These are phyloP conservation scores for Basipetospora sp. DNA, from an alignment of 2,329 filamentous ascomycete species.

Conservation along the genomic window DNA sequence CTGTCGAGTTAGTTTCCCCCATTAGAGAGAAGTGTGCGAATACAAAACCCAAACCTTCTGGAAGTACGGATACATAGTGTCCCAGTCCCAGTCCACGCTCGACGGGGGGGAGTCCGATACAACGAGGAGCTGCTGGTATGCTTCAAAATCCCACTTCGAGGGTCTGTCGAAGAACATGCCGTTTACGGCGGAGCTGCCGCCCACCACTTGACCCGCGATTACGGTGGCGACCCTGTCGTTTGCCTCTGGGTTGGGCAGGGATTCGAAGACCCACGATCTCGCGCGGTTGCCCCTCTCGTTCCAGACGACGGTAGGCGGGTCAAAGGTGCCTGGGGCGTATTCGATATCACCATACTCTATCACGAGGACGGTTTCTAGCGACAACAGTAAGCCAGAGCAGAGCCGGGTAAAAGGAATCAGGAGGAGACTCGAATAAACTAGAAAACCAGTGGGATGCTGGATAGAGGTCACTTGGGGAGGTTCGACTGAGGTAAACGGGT, in stretches of 20 bases:
- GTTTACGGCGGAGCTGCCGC: conserved; percentile 22
- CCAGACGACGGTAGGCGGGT: conserved; percentile 13
- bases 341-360: conserved; percentile 11
- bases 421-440: too few species aligned
- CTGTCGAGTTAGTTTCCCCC: not conserved
- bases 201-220: conserved; percentile 19
- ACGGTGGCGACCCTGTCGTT: conserved; percentile 14
- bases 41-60: conserved; percentile 15
- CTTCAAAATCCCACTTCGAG: conserved; percentile 20
- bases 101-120: too few species aligned
- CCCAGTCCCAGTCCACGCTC: conserved; percentile 27
- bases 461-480: too few species aligned
- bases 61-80: conserved; percentile 20
- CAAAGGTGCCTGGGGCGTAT: conserved; percentile 13
- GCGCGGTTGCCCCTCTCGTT: conserved; percentile 11
- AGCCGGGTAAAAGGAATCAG: too few species aligned
- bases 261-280: conserved; percentile 11
- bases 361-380: conserved; percentile 9
- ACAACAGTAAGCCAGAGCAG: too few species aligned
- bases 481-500: conserved; percentile 1
- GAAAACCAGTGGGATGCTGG: too few species aligned
- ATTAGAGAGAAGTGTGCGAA: not conserved
- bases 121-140: conserved; percentile 19
- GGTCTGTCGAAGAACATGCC: conserved; percentile 24
- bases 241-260: conserved; percentile 12